Evolutionary conservation across 306 rosid genomes (phyloP), one percentile per base, ranked within the genome.

Genomic region (Cyclanthera cordifolia): DNA sequence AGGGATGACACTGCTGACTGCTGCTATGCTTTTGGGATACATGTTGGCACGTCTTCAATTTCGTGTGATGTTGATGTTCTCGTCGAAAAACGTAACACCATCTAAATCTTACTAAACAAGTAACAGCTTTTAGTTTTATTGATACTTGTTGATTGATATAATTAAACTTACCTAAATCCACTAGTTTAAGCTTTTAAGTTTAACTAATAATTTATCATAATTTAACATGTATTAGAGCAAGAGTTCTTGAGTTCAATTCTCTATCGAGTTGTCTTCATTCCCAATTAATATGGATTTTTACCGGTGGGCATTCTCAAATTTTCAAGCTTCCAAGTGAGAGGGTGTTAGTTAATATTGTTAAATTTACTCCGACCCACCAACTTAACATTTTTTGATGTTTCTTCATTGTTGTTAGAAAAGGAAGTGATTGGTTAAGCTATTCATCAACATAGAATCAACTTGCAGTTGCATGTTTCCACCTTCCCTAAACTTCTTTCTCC

Each of bases 1-100:
- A 93, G 96, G 96, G 54, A 79, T 88, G 61, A 87, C 77, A 6
- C 79, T 84, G 78, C 84, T 93, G 67, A 67, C 80, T 78, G 95
- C 84, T 47, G 91, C 90, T 73, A 82, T 65, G 50, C 81, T 93
- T 79, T 87, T 81, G 27, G 99, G 99, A 39, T 93, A 90, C 84
- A 86, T 90, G 95, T 76, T 93, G 72, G 99, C 99, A 59, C 74
- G 88, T 54, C 76, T 93, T 25, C 87, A 87, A 75, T 81, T 83
- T 69, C 79, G 95, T 59, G 85, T 90, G 77, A 80, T 63, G 55
- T 80, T 85, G 23, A 79, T 85, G 91, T 93, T 93, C 81, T 93
- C 96, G 65, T 85, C 90, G 9, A 39, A 52, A 12, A 87, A 82
- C 58, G 94, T 83, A 65, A 43, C 2, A 15, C 47, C 15, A 6